Evolutionary conservation across 805 yeast species (phyloP).

Genomic region (Candida insectalens): DNA sequence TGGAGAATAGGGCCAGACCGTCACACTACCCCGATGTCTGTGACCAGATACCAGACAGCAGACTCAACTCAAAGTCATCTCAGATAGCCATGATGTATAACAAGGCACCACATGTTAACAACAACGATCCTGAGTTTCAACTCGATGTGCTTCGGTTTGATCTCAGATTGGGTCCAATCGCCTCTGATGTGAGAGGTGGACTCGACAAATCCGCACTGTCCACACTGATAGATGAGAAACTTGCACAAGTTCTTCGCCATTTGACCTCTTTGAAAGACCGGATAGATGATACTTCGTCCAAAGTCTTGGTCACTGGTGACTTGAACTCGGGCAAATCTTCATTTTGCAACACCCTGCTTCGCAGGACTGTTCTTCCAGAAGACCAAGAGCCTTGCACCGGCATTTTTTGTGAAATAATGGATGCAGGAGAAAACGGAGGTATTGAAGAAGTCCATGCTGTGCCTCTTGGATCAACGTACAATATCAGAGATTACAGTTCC

Average conservation of each 20-base stretch:
- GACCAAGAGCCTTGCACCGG: slow-evolving; percentile 98
- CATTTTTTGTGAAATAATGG: slow-evolving; percentile 90
- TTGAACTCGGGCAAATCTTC: slow-evolving; percentile 94
- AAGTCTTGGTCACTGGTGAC: slow-evolving; percentile 95
- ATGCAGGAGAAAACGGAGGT: slow-evolving; percentile 64
- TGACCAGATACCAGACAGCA: slow-evolving; percentile 22
- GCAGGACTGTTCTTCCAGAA: slow-evolving; percentile 75
- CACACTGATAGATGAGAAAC: slow-evolving; percentile 57
- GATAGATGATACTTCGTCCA: slow-evolving; percentile 84
- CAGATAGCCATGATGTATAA: slow-evolving; percentile 43
- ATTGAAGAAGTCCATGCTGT: slow-evolving; percentile 93
- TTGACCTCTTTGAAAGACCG: slow-evolving; percentile 65
- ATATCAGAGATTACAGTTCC: slow-evolving; percentile 51
- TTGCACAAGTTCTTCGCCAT: slow-evolving; percentile 58
- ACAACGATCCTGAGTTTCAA: neutral
- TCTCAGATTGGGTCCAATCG: slow-evolving; percentile 39
- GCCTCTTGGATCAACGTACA: slow-evolving; percentile 42
- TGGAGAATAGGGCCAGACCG: slow-evolving; percentile 52
- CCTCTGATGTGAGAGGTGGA: slow-evolving; percentile 33
- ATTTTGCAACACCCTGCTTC: slow-evolving; percentile 81
- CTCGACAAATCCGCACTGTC: slow-evolving; percentile 65
- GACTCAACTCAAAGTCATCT: slow-evolving; percentile 39
- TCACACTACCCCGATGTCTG: slow-evolving; percentile 49
- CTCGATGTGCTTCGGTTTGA: slow-evolving; percentile 57
- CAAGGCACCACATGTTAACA: slow-evolving; percentile 13